These are phyloP conservation scores for Fusarium lateritium DNA, from an alignment of 2,329 filamentous ascomycete genomes.

Conservation along the genomic window DNA sequence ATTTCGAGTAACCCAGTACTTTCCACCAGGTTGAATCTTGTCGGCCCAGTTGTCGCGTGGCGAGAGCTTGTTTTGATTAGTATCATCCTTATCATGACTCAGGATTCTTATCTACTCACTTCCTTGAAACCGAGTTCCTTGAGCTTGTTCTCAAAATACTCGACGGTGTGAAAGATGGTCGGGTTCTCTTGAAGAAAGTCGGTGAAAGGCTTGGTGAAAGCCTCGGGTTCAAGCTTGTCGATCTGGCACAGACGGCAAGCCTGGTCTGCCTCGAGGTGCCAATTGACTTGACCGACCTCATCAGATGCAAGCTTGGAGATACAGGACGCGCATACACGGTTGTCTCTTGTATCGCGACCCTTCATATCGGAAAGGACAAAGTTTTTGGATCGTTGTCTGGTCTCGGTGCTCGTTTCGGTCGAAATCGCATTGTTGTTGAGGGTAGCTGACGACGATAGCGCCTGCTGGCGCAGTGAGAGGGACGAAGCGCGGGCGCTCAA, in stretches of 20 bases:
- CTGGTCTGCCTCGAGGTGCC: slow-evolving; percentile 46
- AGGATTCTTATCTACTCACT: slow-evolving; percentile 58
- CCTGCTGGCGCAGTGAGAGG: slow-evolving; percentile 61
- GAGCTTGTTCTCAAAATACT: slow-evolving; percentile 82
- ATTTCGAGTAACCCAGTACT: slow-evolving; percentile 91
- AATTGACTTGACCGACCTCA: slow-evolving; percentile 53
- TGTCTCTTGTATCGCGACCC: slow-evolving; percentile 52
- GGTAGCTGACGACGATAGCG: slow-evolving; percentile 49
- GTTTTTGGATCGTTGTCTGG: slow-evolving; percentile 54
- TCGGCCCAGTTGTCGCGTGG: slow-evolving; percentile 83
- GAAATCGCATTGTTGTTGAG: slow-evolving; percentile 49
- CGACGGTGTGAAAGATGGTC: slow-evolving; percentile 92
- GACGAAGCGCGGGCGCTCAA: slow-evolving; percentile 61
- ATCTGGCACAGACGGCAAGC: slow-evolving; percentile 57
- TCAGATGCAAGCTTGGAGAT: slow-evolving; percentile 52
- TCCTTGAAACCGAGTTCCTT: slow-evolving; percentile 80
- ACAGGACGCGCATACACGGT: slow-evolving; percentile 58
- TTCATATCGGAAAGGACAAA: slow-evolving; percentile 65
- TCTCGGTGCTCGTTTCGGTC: slow-evolving; percentile 36
- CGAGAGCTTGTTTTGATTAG: slow-evolving; percentile 68
- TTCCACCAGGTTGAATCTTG: slow-evolving; percentile 82
- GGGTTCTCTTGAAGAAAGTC: slow-evolving; percentile 91
- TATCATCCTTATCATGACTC: neutral
- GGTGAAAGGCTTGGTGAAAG: slow-evolving; percentile 87
- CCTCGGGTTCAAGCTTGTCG: slow-evolving; percentile 66